These are phyloP conservation scores for Stagonosporopsis vannaccii DNA, from an alignment of 2,329 filamentous ascomycete species.

Conservation along the genomic window DNA sequence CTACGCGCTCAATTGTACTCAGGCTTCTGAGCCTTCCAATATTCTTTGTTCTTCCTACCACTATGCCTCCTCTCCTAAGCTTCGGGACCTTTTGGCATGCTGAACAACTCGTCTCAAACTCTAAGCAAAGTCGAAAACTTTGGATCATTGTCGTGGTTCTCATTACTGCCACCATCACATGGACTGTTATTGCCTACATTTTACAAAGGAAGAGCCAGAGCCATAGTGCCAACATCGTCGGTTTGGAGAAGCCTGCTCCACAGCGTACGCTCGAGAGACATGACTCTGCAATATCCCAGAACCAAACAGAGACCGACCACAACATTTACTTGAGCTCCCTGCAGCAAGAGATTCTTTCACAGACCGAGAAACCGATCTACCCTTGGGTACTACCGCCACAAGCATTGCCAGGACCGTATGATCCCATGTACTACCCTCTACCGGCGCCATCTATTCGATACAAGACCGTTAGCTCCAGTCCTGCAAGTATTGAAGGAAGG, in stretches of 20 bases:
- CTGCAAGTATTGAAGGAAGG: slow-evolving; percentile 10
- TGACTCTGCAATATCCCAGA: slow-evolving; percentile 10
- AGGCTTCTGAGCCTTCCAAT: slow-evolving; percentile 22
- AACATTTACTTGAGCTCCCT: slow-evolving; percentile 16
- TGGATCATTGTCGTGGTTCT: background rate
- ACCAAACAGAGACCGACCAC: slow-evolving; percentile 23
- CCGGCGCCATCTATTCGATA: slow-evolving; percentile 38
- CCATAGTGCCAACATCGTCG: background rate
- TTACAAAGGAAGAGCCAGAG: slow-evolving; percentile 3
- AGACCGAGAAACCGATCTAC: slow-evolving; percentile 33
- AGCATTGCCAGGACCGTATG: slow-evolving; percentile 45
- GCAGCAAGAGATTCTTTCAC: slow-evolving; percentile 22
- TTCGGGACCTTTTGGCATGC: background rate
- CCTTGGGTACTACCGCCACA: slow-evolving; percentile 45
- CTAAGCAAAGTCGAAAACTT: background rate
- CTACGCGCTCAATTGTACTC: slow-evolving; percentile 34
- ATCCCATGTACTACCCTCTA: slow-evolving; percentile 44
- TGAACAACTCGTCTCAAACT: background rate
- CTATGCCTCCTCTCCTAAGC: slow-evolving; percentile 41
- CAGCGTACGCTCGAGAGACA: slow-evolving; percentile 7
- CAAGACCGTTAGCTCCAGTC: slow-evolving; percentile 23
- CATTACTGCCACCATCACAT: background rate
- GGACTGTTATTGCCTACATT: background rate
- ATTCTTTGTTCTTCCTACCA: slow-evolving; percentile 24
- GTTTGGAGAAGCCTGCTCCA: background rate